A percentile compares a stretch with the other conserved stretches of the same genome.
Conservation (phyloP, 192 early-diverging fungal species). For the Gonapodya prolifera region DNA sequence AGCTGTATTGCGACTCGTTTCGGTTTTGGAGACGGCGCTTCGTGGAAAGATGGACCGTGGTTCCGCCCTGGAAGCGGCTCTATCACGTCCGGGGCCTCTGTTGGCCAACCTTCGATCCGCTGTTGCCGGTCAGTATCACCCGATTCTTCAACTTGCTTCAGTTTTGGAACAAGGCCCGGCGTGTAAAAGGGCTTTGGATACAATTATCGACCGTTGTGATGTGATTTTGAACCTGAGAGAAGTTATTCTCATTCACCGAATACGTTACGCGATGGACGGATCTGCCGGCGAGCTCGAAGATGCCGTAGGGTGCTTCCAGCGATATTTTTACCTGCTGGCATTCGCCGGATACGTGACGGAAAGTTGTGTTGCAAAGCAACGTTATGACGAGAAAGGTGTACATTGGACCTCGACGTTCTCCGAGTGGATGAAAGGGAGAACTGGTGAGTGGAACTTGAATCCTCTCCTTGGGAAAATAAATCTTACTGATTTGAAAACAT, state of each 20-base stretch:
- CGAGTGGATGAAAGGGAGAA: conserved; percentile 3
- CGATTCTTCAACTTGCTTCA: conserved; percentile 24
- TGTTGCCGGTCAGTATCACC: conserved; percentile 40
- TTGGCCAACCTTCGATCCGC: conserved; percentile 39
- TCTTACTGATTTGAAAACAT: conserved; percentile 16
- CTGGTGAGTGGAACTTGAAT: conserved; percentile 10
- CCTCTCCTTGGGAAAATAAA: not conserved
- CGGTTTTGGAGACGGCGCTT: conserved; percentile 27
- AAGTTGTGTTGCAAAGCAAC: not conserved
- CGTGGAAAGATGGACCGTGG: conserved; percentile 19
- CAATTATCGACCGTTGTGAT: conserved; percentile 38
- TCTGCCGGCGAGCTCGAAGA: conserved; percentile 18
- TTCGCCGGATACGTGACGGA: conserved; percentile 40
- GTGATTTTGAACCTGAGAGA: conserved; percentile 45
- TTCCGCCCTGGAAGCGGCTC: conserved; percentile 41
- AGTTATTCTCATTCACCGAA: conserved; percentile 39
- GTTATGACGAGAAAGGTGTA: not conserved
- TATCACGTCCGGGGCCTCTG: conserved; percentile 27
- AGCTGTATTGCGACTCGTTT: conserved; percentile 32
- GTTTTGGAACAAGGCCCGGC: conserved; percentile 29
- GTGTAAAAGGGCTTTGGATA: conserved; percentile 35
- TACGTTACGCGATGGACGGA: conserved; percentile 30
- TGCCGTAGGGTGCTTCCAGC: conserved; percentile 35
- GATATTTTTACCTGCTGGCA: conserved; percentile 45
- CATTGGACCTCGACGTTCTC: conserved; percentile 9